Evolutionary conservation across 139 green algal genomes (phyloP), one percentile per base, ranked within the genome.

Genomic region (Pleodorina starrii): DNA sequence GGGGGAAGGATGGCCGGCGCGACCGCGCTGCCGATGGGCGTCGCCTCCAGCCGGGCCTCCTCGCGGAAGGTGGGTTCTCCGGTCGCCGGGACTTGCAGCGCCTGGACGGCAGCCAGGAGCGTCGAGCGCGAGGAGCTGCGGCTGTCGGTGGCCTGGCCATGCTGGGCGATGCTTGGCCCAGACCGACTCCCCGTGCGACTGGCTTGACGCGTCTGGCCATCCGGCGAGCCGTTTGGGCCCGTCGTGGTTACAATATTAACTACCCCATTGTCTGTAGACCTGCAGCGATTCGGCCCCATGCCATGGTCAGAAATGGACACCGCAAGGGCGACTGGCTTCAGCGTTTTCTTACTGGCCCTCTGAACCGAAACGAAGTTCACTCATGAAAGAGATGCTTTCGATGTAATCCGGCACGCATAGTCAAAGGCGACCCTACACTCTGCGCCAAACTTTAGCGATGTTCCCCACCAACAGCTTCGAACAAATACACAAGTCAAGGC

Each of bases 41-140:
- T 73, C 21, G 29, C 63, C n/a, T 73, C 63, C 17, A 73, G 63
- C n/a, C 63, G n/a, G 63, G 63, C 63, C 63, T 73, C 63, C 63
- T 36, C 63, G 32, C 63, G 63, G 32, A 66, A 66, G 54, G 21
- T 66, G 54, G 14, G 6, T 32, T 11, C 32, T 11, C 27, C 63
- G 21, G n/a, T 11, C 2, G 63, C n/a, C n/a, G n/a, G 16, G 1
- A 23, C 35, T 36, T 42, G 3, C 29, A 40, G 63, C 2, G 11
- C 63, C n/a, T 73, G 12, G 19, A 11, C n/a, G 32, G 32, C 16
- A 42, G 63, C n/a, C 17, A 21, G 27, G 3, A 73, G 16, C 3
- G 63, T 21, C n/a, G 27, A 23, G 19, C n/a, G 63, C n/a, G 27
- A 23, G 19, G 11, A 23, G 63, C 63, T 36, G n/a, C 29, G 63